Conservation (phyloP, 768 basidiomycete genomes). For the Rhodocollybia butyracea region DNA sequence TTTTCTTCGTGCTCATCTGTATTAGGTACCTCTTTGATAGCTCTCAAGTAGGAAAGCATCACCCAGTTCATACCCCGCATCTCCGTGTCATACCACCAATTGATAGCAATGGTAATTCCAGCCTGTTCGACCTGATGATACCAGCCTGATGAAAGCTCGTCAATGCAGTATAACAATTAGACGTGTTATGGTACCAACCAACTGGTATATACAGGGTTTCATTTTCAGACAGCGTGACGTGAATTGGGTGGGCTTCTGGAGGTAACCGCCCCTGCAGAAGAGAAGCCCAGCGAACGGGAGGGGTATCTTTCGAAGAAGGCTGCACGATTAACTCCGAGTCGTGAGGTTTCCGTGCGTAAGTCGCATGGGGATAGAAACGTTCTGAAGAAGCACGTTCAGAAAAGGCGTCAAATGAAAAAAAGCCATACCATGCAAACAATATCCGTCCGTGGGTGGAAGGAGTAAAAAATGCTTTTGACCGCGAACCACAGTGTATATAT, state of each 20-base stretch:
- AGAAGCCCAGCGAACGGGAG: constrained; percentile 77
- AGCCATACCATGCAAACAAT: constrained; percentile 71
- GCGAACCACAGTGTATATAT: constrained; percentile 84
- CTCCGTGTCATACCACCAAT: constrained; percentile 91
- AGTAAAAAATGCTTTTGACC: constrained; percentile 86
- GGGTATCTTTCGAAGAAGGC: constrained; percentile 29
- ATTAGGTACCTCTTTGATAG: constrained; percentile 31
- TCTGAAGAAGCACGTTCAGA: constrained; percentile 35
- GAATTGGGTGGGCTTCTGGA: constrained; percentile 57
- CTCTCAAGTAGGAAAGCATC: constrained; percentile 59
- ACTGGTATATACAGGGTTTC: constrained; percentile 88
- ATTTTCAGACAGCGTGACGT: constrained; percentile 63
- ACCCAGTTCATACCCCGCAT: constrained; percentile 71
- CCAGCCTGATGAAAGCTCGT: too few relatives aligned
- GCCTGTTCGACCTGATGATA: constrained; percentile 85
- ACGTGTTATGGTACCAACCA: too few relatives aligned
- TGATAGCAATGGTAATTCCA: constrained; percentile 64
- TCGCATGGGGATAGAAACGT: constrained; percentile 62
- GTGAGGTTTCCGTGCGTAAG: constrained; percentile 45
- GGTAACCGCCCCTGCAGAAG: constrained; percentile 43
- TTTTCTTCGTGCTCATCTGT: constrained; percentile 31
- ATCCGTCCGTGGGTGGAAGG: constrained; percentile 86
- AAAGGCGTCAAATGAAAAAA: not conserved
- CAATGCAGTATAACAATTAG: too few relatives aligned
- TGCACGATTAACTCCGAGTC: constrained; percentile 24